phyloP scores from a whole-genome alignment of 176 grass and related monocot genomes.

The Oryza punctata region DNA sequence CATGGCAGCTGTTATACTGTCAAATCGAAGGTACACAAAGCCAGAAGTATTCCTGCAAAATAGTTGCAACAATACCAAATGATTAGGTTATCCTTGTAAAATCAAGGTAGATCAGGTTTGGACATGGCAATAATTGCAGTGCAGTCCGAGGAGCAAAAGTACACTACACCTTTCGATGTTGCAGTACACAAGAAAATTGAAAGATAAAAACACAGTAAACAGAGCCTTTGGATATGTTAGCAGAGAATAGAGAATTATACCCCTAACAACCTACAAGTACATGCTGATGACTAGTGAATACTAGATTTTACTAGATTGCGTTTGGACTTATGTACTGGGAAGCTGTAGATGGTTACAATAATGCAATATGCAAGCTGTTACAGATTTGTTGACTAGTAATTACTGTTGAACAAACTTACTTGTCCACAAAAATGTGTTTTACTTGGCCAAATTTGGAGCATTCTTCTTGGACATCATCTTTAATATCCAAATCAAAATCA shows the following conservation, averaged over 20 bases:
- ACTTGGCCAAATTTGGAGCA: conserved; percentile 73
- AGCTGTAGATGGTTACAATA: background rate
- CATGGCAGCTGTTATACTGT: conserved; percentile 66
- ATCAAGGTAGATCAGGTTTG: background rate
- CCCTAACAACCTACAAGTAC: background rate
- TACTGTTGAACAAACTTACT: conserved; percentile 53
- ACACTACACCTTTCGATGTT: background rate
- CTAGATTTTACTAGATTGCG: background rate
- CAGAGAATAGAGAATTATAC: background rate
- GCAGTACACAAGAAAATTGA: background rate
- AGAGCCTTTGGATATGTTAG: background rate
- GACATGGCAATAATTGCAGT: background rate
- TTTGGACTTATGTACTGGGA: background rate
- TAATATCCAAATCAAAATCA: conserved; percentile 91
- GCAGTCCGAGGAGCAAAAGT: background rate
- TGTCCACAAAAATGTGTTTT: conserved; percentile 78
- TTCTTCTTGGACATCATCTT: conserved; percentile 76
- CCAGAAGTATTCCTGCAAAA: conserved; percentile 69
- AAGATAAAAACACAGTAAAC: background rate
- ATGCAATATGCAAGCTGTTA: background rate
- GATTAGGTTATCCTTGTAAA: background rate
- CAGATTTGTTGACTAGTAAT: conserved; percentile 5
- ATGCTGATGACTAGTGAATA: background rate
- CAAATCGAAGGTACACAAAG: conserved; percentile 85
- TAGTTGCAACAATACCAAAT: background rate